Conservation (phyloP, 176 grass and related monocot genomes). For the Triticum monococcum region DNA sequence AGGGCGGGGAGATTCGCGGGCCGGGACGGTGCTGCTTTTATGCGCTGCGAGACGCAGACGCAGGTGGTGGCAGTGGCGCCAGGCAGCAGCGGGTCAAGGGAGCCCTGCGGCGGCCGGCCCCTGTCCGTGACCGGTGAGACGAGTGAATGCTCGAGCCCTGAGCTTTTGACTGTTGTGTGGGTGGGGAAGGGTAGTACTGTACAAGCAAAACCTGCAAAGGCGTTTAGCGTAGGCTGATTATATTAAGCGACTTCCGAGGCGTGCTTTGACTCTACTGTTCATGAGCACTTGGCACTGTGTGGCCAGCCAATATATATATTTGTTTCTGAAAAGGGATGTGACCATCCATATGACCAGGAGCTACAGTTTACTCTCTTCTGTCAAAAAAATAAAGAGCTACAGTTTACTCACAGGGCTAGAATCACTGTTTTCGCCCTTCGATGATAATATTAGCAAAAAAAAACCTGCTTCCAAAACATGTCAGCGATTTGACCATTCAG, state of each 20-base stretch:
- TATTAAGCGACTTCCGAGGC: conserved; percentile 29
- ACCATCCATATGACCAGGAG: too few relatives aligned
- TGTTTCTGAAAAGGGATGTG: too few relatives aligned
- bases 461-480: too few relatives aligned
- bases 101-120: not conserved
- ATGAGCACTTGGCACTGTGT: not conserved
- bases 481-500: too few relatives aligned
- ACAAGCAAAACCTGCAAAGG: not conserved
- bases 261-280: conserved; percentile 14
- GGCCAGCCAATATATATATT: not conserved
- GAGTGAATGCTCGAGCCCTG: conserved; percentile 12
- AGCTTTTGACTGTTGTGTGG: conserved; percentile 1
- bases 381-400: too few relatives aligned
- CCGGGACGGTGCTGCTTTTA: not conserved
- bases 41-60: not conserved
- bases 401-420: too few relatives aligned
- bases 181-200: conserved; percentile 1
- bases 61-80: conserved; percentile 1
- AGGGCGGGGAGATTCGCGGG: not conserved
- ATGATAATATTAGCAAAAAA: too few relatives aligned
- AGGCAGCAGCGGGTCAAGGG: conserved; percentile 24
- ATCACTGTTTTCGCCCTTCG: too few relatives aligned
- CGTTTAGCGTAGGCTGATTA: not conserved
- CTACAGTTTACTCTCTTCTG: too few relatives aligned
- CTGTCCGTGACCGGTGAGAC: not conserved